Evolutionary conservation across 139 green algal genomes (phyloP), one percentile per base, ranked within the genome.

Genomic region (Medakamo hakoo): DNA sequence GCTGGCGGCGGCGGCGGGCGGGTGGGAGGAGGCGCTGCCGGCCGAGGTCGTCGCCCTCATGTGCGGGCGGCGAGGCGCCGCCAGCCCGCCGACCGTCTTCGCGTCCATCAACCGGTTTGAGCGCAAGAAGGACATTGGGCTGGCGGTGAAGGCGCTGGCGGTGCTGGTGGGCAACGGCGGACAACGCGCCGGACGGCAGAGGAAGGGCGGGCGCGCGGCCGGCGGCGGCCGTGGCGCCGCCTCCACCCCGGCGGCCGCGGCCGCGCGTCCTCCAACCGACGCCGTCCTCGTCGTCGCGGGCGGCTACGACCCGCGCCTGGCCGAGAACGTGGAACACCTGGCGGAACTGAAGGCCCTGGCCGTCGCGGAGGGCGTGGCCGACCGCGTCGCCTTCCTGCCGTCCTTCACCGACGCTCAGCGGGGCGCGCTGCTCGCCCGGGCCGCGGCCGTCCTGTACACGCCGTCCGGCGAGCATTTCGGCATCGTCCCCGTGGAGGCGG

Each of bases 21-120:
- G 32, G 1, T 89, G 79, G 83, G 40, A 30, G 29, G n/a, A 32
- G 0, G 68, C 72, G 48, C 65, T 88, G 57, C 64, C 68, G 3
- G 21, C 27, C 1, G 85, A 84, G 57, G 66, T 86, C 21, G 40
- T 56, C 19, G 63, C 30, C 21, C 71, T 69, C 4, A n/a, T n/a
- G n/a, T n/a, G n/a, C n/a, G n/a, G n/a, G n/a, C n/a, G n/a, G n/a
- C n/a, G n/a, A n/a, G n/a, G n/a, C n/a, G 40, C 40, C 16, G 40
- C 40, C 16, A 16, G 40, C 40, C 9, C 9, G 9, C 40, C 9
- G 9, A 73, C 74, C 3, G 71, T 83, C 1, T 91, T 98, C 66
- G 75, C 98, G 56, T 97, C 92, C 57, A 91, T 98, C 67, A 98
- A 98, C 74, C 78, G 91, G 20, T 98, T 97, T 74, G 92, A 98